A percentile compares a stretch with the other conserved stretches of the same genome.
These are phyloP conservation scores for Tylopilus plumbeoviolaceoides DNA, from an alignment of 768 basidiomycete species.

Conservation along the genomic window DNA sequence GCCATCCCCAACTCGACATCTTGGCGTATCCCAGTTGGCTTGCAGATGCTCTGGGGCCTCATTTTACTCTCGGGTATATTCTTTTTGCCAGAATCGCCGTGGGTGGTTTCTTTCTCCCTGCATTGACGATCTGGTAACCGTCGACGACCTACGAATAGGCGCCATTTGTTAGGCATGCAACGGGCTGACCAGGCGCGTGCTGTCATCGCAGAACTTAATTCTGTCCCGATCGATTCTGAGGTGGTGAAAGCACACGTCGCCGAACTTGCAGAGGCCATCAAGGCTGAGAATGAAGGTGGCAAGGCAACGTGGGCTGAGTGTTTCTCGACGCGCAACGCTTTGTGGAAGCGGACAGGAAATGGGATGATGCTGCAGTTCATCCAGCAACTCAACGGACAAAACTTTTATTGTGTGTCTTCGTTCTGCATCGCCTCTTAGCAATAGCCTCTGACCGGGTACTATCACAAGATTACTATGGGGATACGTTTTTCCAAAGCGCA, in stretches of 20 bases:
- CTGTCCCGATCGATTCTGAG: conserved; percentile 9
- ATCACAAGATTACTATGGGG: conserved; percentile 14
- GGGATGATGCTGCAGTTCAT: conserved; percentile 18
- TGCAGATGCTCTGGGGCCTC: conserved; percentile 13
- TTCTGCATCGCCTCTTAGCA: neutral
- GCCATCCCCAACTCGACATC: conserved; percentile 11
- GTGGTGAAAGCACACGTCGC: conserved; percentile 11
- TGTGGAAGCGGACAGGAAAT: conserved; percentile 17
- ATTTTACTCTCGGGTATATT: conserved; percentile 12
- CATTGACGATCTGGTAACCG: neutral
- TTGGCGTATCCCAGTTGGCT: conserved; percentile 13
- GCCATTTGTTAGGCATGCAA: conserved; percentile 2
- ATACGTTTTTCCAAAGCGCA: conserved; percentile 42
- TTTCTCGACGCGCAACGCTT: conserved; percentile 14
- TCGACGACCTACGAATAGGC: conserved; percentile 3
- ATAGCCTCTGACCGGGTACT: neutral
- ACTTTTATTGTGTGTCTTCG: conserved; percentile 14
- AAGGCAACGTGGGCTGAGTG: conserved; percentile 15
- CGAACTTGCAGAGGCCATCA: conserved; percentile 15
- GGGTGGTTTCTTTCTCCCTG: neutral
- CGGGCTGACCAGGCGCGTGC: conserved; percentile 6
- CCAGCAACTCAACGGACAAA: conserved; percentile 15
- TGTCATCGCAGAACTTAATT: conserved; percentile 15
- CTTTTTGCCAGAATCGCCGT: conserved; percentile 16
- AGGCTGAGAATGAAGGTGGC: conserved; percentile 14